A percentile compares a stretch with the other conserved stretches of the same genome.
These are phyloP conservation scores for Pleurotus giganteus DNA, from an alignment of 768 basidiomycete genomes.

Conservation along the genomic window DNA sequence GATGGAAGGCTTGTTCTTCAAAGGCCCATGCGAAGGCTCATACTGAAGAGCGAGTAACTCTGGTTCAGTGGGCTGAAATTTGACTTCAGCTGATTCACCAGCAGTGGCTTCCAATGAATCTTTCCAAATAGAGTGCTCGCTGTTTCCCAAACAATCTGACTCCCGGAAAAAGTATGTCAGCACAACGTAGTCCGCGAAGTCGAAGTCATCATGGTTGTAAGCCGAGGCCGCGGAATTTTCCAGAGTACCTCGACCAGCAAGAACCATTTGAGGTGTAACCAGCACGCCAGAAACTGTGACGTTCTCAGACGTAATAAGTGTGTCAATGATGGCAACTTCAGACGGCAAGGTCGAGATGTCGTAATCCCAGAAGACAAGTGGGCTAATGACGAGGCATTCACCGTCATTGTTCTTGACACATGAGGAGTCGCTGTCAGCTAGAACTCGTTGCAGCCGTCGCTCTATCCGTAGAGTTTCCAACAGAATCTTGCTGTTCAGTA, in stretches of 20 bases:
- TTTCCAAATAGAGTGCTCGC: slow-evolving; percentile 65
- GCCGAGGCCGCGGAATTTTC: slow-evolving; percentile 44
- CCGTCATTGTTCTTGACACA: slow-evolving; percentile 56
- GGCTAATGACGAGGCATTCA: slow-evolving; percentile 70
- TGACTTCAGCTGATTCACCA: slow-evolving; percentile 34
- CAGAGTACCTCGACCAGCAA: slow-evolving; percentile 63
- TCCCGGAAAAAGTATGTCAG: slow-evolving; percentile 84
- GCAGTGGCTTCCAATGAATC: slow-evolving; percentile 45
- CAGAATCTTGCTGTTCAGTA: slow-evolving; percentile 61
- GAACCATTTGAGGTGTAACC: slow-evolving; percentile 71
- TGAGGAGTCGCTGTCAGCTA: slow-evolving; percentile 35
- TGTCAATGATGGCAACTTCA: slow-evolving; percentile 57
- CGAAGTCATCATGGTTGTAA: slow-evolving; percentile 28
- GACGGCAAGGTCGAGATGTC: slow-evolving; percentile 50
- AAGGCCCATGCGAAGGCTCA: slow-evolving; percentile 37
- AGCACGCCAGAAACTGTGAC: slow-evolving; percentile 61
- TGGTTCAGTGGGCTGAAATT: slow-evolving; percentile 49
- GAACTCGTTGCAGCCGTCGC: slow-evolving; percentile 44
- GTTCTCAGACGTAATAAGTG: slow-evolving; percentile 53
- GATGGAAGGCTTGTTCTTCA: slow-evolving; percentile 50
- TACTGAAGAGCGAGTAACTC: slow-evolving; percentile 38
- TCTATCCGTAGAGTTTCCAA: slow-evolving; percentile 66
- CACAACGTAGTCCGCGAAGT: slow-evolving; percentile 69
- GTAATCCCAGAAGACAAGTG: slow-evolving; percentile 73
- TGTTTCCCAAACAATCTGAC: slow-evolving; percentile 60